Evolutionary conservation across 129 eudicot species (phyloP), one percentile per base, ranked within the genome.

Genomic region (Smallanthus sonchifolius): DNA sequence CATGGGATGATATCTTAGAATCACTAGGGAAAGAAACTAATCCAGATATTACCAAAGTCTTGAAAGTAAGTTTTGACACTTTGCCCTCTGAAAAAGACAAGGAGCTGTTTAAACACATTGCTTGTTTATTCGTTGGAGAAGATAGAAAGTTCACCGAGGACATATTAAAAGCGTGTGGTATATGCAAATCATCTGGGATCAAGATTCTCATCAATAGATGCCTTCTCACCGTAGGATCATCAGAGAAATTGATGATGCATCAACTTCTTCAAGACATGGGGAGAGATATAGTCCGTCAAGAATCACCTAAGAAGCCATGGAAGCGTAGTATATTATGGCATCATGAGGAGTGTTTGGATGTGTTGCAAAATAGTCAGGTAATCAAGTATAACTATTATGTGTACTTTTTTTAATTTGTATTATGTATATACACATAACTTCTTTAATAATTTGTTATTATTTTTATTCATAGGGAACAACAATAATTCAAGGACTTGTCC

Each of bases 241-340:
- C 42, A 34, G 14, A 67, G 9, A 42, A 24, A 10, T 9, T 76
- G 45, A 45, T 6, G 42, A 76, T 76, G 80, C 80, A 76, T 67
- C 80, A 76, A 55, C 62, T 76, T 38, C 49, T 76, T 67, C 73
- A 48, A 38, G 73, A 78, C 9, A 78, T 78, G 82, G 82, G 77
- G 39, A 71, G 77, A 71, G 77, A 78, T 15, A 36, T 78, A 49
- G 68, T 71, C 11, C 72, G 57, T 15, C 82, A 71, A 71, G 82
- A 78, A 52, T 38, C 57, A 7, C 72, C 77, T 20, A 63, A 71
- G 13, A 67, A 78, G 34, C 81, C 76, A 4, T 66, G 77, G 65
- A 62, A 62, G 47, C 82, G 57, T 37, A 78, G 77, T 47, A 67
- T 52, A 38, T 34, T 71, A 35, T 76, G 63, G 66, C 57, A 10